These are phyloP conservation scores for Amanita thiersii DNA, from an alignment of 768 basidiomycete genomes.

Conservation along the genomic window DNA sequence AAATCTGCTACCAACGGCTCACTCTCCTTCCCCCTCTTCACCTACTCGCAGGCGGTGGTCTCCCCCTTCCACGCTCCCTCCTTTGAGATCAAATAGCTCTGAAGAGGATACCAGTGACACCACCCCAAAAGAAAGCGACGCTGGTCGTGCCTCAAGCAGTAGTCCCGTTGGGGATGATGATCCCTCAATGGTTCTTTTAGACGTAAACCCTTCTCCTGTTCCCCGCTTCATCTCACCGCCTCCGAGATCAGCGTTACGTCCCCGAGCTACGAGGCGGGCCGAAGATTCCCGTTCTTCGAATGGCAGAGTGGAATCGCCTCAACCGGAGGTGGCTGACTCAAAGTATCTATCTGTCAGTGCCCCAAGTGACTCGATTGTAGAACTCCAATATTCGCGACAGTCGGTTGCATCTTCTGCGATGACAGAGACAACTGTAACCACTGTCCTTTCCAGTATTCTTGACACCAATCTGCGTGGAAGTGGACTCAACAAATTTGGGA, in stretches of 20 bases:
- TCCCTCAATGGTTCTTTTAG: slow-evolving; percentile 13
- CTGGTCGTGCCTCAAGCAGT: too few relatives aligned
- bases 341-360: slow-evolving; percentile 17
- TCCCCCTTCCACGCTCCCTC: slow-evolving; percentile 41
- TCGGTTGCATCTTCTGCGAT: slow-evolving; percentile 56
- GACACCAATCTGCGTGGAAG: slow-evolving; percentile 35
- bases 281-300: slow-evolving; percentile 22
- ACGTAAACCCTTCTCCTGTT: slow-evolving; percentile 29
- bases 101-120: slow-evolving; percentile 22
- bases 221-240: slow-evolving; percentile 27
- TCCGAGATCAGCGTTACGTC: slow-evolving; percentile 47
- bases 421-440: slow-evolving; percentile 45
- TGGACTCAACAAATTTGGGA: slow-evolving; percentile 59
- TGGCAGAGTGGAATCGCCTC: slow-evolving; percentile 19
- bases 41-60: slow-evolving; percentile 38
- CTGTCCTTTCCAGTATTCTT: slow-evolving; percentile 54
- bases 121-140: neutral
- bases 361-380: slow-evolving; percentile 22
- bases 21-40: slow-evolving; percentile 28
- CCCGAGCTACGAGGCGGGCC: slow-evolving; percentile 21
- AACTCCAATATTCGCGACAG: slow-evolving; percentile 37
- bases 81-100: slow-evolving; percentile 50
- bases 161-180: slow-evolving; percentile 14
- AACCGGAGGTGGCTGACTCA: slow-evolving; percentile 25
- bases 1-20: slow-evolving; percentile 34